Evolutionary conservation across 2,329 filamentous ascomycete genomes (phyloP).

Genomic region (Colletotrichum chrysophilum): DNA sequence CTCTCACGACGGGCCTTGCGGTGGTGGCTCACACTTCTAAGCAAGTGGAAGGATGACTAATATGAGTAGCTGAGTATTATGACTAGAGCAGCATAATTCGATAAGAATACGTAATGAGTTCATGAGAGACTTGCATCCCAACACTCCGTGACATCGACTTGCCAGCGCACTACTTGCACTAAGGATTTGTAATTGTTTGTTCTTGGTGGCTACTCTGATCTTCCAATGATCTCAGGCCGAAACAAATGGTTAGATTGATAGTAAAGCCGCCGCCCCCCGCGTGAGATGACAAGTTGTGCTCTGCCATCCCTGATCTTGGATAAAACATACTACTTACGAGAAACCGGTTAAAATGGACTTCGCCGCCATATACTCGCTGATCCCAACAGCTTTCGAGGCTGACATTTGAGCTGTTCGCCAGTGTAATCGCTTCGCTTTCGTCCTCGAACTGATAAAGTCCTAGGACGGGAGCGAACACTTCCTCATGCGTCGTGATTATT

Average conservation of each 20-base stretch:
- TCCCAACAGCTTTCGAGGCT: slow-evolving; percentile 42
- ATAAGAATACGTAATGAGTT: background rate
- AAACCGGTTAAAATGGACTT: background rate
- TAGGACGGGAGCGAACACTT: slow-evolving; percentile 36
- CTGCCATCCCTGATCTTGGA: too few species aligned
- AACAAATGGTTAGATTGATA: background rate
- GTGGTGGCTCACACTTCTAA: slow-evolving; percentile 21
- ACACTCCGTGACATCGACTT: background rate
- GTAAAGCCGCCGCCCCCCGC: fast-evolving
- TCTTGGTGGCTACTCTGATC: background rate
- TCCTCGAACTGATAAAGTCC: slow-evolving; percentile 35
- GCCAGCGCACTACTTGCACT: background rate
- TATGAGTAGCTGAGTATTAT: background rate
- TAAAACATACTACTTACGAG: too few species aligned
- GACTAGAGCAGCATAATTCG: background rate
- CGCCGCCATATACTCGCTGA: slow-evolving; percentile 27
- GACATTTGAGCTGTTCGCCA: slow-evolving; percentile 44
- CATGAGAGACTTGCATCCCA: background rate
- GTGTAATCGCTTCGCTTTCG: slow-evolving; percentile 41
- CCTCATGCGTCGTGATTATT: slow-evolving; percentile 33
- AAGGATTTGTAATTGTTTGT: background rate
- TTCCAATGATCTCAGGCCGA: background rate
- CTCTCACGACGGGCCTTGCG: slow-evolving; percentile 33
- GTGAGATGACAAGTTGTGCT: too few species aligned
- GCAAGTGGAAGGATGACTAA: fast-evolving